These are phyloP conservation scores for Russula earlei DNA, from an alignment of 768 basidiomycete species.

Conservation along the genomic window DNA sequence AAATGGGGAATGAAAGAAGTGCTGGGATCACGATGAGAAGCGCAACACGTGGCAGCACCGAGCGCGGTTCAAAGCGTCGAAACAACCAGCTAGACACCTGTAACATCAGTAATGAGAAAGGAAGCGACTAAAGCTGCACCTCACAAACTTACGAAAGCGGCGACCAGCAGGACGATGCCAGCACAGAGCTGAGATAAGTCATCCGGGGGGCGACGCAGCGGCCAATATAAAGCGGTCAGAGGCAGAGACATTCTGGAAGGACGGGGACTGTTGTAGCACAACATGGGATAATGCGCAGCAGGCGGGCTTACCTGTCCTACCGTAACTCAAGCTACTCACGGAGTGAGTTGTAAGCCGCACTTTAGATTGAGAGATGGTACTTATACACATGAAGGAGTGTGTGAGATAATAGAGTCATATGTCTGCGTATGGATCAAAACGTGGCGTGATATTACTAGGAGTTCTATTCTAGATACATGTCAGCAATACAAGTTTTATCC, in stretches of 20 bases:
- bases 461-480: no score
- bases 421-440: no score
- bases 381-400: no score
- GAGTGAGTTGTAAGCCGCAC: no score
- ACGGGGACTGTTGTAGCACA: no score
- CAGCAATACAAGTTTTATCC: no score
- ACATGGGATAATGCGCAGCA: no score
- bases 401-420: no score
- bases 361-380: no score
- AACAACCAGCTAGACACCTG: conserved; percentile 1
- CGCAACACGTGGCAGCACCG: neutral
- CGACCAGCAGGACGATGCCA: neutral
- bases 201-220: neutral
- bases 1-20: conserved; percentile 5
- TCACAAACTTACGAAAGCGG: neutral
- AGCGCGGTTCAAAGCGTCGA: conserved; percentile 4
- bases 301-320: no score
- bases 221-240: neutral
- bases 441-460: no score
- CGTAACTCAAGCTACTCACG: no score
- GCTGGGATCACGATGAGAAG: conserved; percentile 2
- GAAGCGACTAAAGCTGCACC: neutral
- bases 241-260: neutral
- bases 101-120: neutral
- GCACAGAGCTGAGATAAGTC: neutral